Evolutionary conservation across 2,329 filamentous ascomycete species (phyloP).

Genomic region (Colletotrichum kahawae): DNA sequence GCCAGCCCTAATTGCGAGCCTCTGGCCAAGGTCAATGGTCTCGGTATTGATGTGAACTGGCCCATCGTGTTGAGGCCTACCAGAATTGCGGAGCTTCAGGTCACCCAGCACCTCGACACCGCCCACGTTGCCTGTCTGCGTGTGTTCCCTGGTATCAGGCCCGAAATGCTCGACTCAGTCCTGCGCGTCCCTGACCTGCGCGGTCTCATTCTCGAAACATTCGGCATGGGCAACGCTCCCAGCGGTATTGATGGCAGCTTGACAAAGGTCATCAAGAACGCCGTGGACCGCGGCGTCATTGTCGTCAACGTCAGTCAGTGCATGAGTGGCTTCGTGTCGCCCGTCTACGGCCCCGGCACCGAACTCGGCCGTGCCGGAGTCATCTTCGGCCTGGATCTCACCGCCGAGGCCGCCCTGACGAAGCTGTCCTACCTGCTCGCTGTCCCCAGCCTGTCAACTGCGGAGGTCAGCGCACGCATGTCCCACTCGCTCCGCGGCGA

Average conservation of each 20-base stretch:
- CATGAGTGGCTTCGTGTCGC: constrained; percentile 76
- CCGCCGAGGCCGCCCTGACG: constrained; percentile 87
- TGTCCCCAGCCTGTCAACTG: constrained; percentile 63
- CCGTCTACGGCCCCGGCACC: constrained; percentile 79
- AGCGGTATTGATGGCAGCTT: constrained; percentile 80
- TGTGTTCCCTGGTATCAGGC: constrained; percentile 90
- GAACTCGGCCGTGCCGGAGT: constrained; percentile 83
- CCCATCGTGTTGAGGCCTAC: constrained; percentile 76
- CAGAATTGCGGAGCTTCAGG: constrained; percentile 73
- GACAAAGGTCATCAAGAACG: constrained; percentile 77
- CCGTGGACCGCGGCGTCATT: constrained; percentile 80
- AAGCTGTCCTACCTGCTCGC: constrained; percentile 89
- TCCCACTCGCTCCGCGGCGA: constrained; percentile 80
- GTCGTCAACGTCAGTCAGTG: constrained; percentile 95
- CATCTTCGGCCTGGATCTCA: constrained; percentile 88
- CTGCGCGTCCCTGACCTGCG: constrained; percentile 76
- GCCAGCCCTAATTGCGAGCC: constrained; percentile 86
- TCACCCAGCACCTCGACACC: constrained; percentile 79
- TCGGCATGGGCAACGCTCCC: constrained; percentile 91
- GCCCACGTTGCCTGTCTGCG: constrained; percentile 89
- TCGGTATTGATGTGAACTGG: constrained; percentile 84
- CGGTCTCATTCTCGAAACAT: constrained; percentile 87
- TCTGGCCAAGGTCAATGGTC: constrained; percentile 79
- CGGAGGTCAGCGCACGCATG: constrained; percentile 74
- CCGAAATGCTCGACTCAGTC: constrained; percentile 91